Base-by-base conservation (phyloP, 352 stramenopile genomes). In the Globisporangium polare region DNA sequence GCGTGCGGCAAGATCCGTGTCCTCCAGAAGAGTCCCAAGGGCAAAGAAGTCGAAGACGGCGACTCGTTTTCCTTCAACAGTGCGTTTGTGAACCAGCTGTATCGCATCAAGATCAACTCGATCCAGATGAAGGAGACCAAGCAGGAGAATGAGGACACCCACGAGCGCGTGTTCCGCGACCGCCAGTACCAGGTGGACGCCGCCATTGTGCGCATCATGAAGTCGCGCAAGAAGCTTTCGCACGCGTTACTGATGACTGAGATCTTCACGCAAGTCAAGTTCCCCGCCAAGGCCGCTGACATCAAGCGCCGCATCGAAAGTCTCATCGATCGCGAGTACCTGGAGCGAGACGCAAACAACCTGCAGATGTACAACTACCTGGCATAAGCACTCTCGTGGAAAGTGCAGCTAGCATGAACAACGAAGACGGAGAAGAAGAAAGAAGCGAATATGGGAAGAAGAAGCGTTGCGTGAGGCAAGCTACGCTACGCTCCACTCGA, bases 201-300 rank as follows among this genome's bases (percentile, higher is more conserved):
- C 20, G 94, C 95, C 7, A 98, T 99, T 66, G 97, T 99, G 42
- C 89, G 97, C 59, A 98, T 99, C 70, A 99, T 99, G 97, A 99
- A 99, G 83, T 81, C 96, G n/a, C 88, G 96, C 53, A 99, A 99
- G 79, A 93, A 88, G 39, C 70, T 99, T 8, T 90, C 83, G 46
- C 96, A 99, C 69, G 92, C 97, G 66, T 79, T 98, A 65, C 76
- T 99, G 24, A 95, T 99, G 74, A 89, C 92, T 22, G 94, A 99
- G 78, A 94, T 99, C 26, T 97, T 97, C n/a, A 84, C 82, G 47
- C 96, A 99, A 64, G 73, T 99, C 26, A 94, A 80, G 45, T 94
- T 96, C 59, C 79, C 80, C 3, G 83, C 85, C 20, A 94, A 92
- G 60, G 76, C 86, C 37, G 74, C 80, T 5, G 79, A 94, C 59